These are phyloP conservation scores for Vitis vinifera DNA, from an alignment of 164 flowering plant genomes.

Conservation along the genomic window DNA sequence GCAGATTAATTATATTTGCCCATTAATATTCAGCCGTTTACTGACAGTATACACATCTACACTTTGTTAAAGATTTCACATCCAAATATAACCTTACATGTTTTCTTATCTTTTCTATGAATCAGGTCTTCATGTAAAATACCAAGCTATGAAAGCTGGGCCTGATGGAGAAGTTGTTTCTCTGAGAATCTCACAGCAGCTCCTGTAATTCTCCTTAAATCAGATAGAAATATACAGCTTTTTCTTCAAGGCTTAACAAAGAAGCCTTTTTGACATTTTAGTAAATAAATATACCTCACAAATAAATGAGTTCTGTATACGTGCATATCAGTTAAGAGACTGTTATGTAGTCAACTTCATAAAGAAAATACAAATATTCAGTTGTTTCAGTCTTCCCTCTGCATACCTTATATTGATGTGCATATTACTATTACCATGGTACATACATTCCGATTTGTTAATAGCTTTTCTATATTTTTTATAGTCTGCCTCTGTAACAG, in stretches of 20 bases:
- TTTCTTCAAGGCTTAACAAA: too few species aligned
- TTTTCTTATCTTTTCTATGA: conserved; percentile 5
- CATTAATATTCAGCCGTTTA: too few species aligned
- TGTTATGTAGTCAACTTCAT: not conserved
- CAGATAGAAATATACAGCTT: not conserved
- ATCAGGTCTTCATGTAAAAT: conserved; percentile 75
- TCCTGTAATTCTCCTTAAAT: conserved; percentile 37
- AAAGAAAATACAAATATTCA: not conserved
- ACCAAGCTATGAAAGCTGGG: conserved; percentile 71
- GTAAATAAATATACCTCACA: not conserved
- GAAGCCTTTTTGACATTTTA: not conserved
- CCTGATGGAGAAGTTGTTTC: conserved; percentile 65
- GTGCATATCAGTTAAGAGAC: not conserved
- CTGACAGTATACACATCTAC: not conserved
- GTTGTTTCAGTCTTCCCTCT: too few species aligned
- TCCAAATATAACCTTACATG: not conserved
- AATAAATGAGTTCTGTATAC: conserved; percentile 1
- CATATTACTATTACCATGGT: not conserved
- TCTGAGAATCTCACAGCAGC: conserved; percentile 90
- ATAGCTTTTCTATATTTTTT: too few species aligned
- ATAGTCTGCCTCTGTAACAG: too few species aligned
- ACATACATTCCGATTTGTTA: not conserved
- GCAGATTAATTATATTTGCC: not conserved
- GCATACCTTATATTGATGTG: not conserved
- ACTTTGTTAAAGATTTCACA: not conserved